Evolutionary conservation across 1,139 yeast species (phyloP), one percentile per base, ranked within the genome.

Genomic region (Taphrina populina): DNA sequence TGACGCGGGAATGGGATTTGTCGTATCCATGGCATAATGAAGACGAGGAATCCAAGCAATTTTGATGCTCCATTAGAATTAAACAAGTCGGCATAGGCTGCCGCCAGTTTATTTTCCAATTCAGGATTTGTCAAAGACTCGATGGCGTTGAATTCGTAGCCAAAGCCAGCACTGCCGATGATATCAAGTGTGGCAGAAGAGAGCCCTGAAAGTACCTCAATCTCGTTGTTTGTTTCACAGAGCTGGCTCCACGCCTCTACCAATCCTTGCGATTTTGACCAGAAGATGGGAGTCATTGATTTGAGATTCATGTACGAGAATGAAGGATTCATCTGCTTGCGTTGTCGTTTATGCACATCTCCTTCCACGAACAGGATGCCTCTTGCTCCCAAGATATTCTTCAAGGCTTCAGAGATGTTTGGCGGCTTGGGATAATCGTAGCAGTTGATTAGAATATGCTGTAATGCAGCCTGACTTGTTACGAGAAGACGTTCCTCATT

Each of bases 321-420:
- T 10, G 61, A 61, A 1, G 63, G 62, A 2, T 47, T 33, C 29
- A 61, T 49, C 23, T 52, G 53, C 36, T 49, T 59, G n/a, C 61
- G 45, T 43, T 59, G 62, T 7, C 36, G 20, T 17, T 41, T 43
- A 35, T 61, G 63, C 24, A 34, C 55, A 11, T 58, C 56, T 23
- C 63, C 63, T 40, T 61, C 63, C 3, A 58, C 49, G 29, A 58
- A 58, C 20, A 58, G 44, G 32, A 60, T 23, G 45, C 64, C 57
- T 43, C 54, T 61, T 8, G 55, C 59, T 5, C 62, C 62, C 15
- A 60, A 11, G 23, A 59, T 33, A 27, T 33, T 11, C 5, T 35
- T 53, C 17, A 60, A 36, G 15, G 20, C 30, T 27, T 35, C 29
- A 6, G 52, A 45, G 15, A 59, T 41, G 11, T 21, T 19, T 1